Conservation (phyloP, 2,329 filamentous ascomycete species). For the Fusarium denticulatum region DNA sequence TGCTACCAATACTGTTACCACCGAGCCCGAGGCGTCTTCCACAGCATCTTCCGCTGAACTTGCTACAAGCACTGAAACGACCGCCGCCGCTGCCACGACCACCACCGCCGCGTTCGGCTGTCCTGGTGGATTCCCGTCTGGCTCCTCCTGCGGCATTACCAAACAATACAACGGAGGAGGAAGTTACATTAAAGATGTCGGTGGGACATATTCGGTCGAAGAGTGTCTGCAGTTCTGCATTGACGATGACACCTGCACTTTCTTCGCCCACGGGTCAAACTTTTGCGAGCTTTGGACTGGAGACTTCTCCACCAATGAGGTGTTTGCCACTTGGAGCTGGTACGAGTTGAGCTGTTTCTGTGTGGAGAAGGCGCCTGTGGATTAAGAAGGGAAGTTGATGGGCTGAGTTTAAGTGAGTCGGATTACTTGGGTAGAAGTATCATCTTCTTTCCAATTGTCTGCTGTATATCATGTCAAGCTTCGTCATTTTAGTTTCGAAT, state of each 20-base stretch:
- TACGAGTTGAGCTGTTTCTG: not conserved
- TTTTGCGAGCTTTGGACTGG: not conserved
- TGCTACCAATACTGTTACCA: not conserved
- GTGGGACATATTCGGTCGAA: accelerated
- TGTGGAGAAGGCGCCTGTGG: not conserved
- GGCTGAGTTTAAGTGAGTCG: accelerated
- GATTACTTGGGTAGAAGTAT: no score
- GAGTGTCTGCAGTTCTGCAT: not conserved
- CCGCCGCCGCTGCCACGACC: not conserved
- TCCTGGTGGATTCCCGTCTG: accelerated
- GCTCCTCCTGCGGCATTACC: accelerated
- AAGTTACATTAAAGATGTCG: accelerated
- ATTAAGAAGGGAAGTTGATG: accelerated
- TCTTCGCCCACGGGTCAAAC: accelerated
- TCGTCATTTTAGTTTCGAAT: accelerated
- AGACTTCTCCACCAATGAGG: accelerated
- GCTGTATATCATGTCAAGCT: accelerated
- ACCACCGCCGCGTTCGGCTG: not conserved
- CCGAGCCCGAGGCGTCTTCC: accelerated
- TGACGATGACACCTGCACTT: not conserved
- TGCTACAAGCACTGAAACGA: not conserved
- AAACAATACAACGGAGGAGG: accelerated
- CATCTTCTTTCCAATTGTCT: accelerated
- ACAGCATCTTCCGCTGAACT: not conserved
- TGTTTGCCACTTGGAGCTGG: accelerated